Evolutionary conservation across 2,329 filamentous ascomycete species (phyloP).

Genomic region (Kalmusia sp.): DNA sequence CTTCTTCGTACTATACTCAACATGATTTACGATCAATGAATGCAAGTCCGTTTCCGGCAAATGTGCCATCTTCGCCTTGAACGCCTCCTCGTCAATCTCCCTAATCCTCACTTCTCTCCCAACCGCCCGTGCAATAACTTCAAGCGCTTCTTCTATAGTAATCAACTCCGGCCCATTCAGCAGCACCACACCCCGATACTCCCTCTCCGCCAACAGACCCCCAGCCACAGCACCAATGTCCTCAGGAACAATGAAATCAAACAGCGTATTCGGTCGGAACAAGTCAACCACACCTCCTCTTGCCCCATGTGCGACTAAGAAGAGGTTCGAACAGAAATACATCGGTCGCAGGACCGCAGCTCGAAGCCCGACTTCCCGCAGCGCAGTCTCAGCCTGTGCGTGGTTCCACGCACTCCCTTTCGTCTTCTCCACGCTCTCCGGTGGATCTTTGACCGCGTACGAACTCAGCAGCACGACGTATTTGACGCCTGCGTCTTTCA

Average conservation of each 20-base stretch:
- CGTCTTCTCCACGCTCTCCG: neutral
- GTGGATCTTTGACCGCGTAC: neutral
- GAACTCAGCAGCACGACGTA: conserved; percentile 2
- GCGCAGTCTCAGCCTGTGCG: conserved; percentile 11
- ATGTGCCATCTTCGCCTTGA: neutral
- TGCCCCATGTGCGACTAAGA: conserved; percentile 1
- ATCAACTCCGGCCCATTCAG: neutral
- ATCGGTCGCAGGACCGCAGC: conserved; percentile 5
- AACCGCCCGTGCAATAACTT: neutral
- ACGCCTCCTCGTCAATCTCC: neutral
- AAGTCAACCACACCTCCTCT: conserved; percentile 9
- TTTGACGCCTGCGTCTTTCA: conserved; percentile 1
- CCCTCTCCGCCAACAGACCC: neutral
- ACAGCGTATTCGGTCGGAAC: neutral
- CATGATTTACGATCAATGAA: neutral
- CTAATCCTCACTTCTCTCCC: neutral
- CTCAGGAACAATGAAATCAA: conserved; percentile 14
- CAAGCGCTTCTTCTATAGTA: neutral
- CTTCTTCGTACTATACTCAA: neutral
- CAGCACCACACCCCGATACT: neutral
- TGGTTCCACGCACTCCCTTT: neutral
- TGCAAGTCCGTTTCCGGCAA: neutral
- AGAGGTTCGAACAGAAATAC: conserved; percentile 14
- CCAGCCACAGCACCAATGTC: conserved; percentile 9
- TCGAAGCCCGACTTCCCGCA: neutral